Percentiles rank a stretch among this genome's conserved stretches.
These are phyloP conservation scores for Leishmania turanica DNA, from an alignment of 208 protist genomes.

Conservation along the genomic window DNA sequence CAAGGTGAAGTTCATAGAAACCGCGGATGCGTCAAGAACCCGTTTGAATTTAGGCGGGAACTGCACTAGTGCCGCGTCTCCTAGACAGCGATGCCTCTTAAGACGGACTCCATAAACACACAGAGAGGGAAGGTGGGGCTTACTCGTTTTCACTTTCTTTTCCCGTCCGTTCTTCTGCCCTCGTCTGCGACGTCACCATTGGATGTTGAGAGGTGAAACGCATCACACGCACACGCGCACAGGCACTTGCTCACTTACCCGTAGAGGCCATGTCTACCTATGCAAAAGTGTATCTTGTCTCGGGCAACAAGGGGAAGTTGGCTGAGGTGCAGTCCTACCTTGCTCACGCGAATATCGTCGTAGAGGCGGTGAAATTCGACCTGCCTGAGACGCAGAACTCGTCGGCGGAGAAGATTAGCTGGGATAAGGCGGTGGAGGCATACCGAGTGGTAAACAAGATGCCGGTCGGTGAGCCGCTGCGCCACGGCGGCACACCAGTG, in stretches of 20 bases:
- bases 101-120: too few relatives aligned
- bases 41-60: neutral
- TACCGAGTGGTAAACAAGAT: conserved; percentile 50
- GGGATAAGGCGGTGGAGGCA: conserved; percentile 93
- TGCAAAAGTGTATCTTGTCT: conserved; percentile 79
- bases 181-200: neutral
- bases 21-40: neutral
- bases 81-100: neutral
- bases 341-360: conserved; percentile 36
- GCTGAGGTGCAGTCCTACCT: conserved; percentile 92
- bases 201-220: neutral
- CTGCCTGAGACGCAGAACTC: conserved; percentile 96
- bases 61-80: neutral
- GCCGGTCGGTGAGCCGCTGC: conserved; percentile 19
- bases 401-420: conserved; percentile 88
- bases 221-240: neutral
- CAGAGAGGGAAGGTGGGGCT: neutral
- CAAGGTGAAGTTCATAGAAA: neutral
- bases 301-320: conserved; percentile 98
- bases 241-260: neutral
- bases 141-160: neutral
- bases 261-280: conserved; percentile 23
- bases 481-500: conserved; percentile 34
- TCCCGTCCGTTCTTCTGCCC: neutral
- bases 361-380: conserved; percentile 70